Percentiles rank a stretch among this genome's conserved stretches.
Conservation (phyloP, 2,329 filamentous ascomycete genomes). For the Fusarium euwallaceae region DNA sequence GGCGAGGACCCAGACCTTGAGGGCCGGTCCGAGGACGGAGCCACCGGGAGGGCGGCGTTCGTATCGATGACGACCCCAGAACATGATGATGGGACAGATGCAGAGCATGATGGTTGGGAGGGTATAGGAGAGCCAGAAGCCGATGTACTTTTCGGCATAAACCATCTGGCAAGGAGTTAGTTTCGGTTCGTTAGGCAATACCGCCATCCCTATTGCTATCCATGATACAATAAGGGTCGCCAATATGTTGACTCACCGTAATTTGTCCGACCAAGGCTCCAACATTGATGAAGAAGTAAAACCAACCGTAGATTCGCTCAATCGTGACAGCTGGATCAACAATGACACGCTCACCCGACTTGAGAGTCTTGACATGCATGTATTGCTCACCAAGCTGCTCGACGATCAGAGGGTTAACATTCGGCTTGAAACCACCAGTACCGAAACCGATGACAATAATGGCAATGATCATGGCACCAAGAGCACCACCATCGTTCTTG, state of each 20-base stretch:
- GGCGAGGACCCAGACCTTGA: conserved; percentile 71
- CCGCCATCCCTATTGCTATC: background rate
- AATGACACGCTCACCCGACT: conserved; percentile 72
- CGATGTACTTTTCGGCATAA: conserved; percentile 80
- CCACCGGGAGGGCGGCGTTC: conserved; percentile 70
- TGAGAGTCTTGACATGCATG: conserved; percentile 64
- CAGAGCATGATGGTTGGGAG: conserved; percentile 76
- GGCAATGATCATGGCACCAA: conserved; percentile 75
- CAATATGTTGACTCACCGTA: conserved; percentile 52
- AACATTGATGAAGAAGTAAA: conserved; percentile 80
- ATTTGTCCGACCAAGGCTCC: conserved; percentile 75
- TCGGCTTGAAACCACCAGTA: conserved; percentile 82
- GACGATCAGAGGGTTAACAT: conserved; percentile 76
- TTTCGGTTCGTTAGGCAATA: background rate
- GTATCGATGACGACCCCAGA: conserved; percentile 71
- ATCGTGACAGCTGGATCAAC: conserved; percentile 74
- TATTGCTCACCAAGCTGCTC: conserved; percentile 73
- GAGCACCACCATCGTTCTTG: conserved; percentile 64
- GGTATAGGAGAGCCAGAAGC: conserved; percentile 79
- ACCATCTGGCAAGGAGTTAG: conserved; percentile 59
- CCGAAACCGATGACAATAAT: conserved; percentile 67
- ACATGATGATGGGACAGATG: conserved; percentile 72
- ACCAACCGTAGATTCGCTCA: conserved; percentile 75
- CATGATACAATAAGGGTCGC: background rate
- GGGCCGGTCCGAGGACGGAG: conserved; percentile 75